phyloP scores from a whole-genome alignment of 2,329 filamentous ascomycete genomes.

The Westerdykella aurantiaca region DNA sequence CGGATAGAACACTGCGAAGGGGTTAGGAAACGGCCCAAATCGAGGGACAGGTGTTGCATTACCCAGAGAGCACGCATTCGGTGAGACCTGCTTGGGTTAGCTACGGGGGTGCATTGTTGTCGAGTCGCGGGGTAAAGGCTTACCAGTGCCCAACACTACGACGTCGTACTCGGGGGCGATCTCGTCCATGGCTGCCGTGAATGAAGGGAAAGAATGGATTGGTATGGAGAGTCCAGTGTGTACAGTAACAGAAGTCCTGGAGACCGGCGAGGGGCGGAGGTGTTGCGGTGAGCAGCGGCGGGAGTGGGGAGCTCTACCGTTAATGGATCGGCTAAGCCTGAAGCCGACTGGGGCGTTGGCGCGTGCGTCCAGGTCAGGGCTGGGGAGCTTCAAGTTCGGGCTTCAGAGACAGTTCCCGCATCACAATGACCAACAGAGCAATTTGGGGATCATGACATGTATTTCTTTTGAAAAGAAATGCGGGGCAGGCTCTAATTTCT shows the following conservation, averaged over 20 bases:
- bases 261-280: constrained; percentile 1
- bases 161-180: constrained; percentile 98
- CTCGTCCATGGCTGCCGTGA: constrained; percentile 72
- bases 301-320: not conserved
- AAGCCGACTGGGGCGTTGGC: not conserved
- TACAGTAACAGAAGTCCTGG: constrained; percentile 1
- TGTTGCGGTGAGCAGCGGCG: constrained; percentile 12
- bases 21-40: constrained; percentile 10
- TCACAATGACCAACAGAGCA: too few species aligned
- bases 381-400: too few species aligned
- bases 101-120: constrained; percentile 17
- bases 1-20: constrained; percentile 72
- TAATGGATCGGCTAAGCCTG: too few species aligned
- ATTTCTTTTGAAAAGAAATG: too few species aligned
- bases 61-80: constrained; percentile 98
- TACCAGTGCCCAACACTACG: constrained; percentile 96
- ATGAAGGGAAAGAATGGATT: constrained; percentile 4
- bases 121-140: constrained; percentile 45
- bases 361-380: not conserved
- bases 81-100: constrained; percentile 66
- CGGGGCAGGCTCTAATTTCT: too few species aligned
- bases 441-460: constrained; percentile 6
- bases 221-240: constrained; percentile 4
- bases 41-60: constrained; percentile 27
- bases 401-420: too few species aligned